Evolutionary conservation across 495 filamentous ascomycete species (phyloP).

Genomic region (Pseudomonodictys pantanalensis): DNA sequence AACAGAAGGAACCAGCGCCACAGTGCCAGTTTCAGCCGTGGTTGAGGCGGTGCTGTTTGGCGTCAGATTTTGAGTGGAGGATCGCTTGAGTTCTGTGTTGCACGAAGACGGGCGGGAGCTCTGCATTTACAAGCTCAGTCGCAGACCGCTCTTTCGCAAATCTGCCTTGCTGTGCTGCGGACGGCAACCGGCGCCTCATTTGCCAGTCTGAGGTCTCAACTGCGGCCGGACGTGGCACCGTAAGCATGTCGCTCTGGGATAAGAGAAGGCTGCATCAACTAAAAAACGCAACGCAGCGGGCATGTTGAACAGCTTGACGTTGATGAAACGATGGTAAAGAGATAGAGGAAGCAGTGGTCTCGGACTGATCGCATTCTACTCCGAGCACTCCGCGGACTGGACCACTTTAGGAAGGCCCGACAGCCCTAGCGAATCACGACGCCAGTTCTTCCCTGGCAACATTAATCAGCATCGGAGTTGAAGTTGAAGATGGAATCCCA

Average conservation of each 20-base stretch:
- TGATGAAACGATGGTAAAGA: too few species aligned
- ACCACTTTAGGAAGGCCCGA: constrained; percentile 3
- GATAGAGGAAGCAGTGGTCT: too few species aligned
- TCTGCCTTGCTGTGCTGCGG: constrained; percentile 20
- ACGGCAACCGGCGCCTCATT: not conserved
- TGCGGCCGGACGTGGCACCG: not conserved
- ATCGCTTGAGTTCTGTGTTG: not conserved
- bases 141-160: constrained; percentile 19
- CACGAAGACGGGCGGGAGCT: not conserved
- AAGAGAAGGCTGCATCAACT: not conserved
- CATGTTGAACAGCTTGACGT: not conserved
- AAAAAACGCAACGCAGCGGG: not conserved
- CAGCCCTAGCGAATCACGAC: constrained; percentile 2
- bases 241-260: not conserved
- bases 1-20: not conserved
- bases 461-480: not conserved
- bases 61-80: not conserved
- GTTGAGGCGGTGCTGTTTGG: constrained; percentile 8
- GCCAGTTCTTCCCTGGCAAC: not conserved
- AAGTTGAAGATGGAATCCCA: not conserved
- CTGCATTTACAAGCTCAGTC: not conserved
- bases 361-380: too few species aligned
- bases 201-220: not conserved
- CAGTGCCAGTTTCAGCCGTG: constrained; percentile 6
- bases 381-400: constrained; percentile 16